These are phyloP conservation scores for Dentipellis fragilis DNA, from an alignment of 768 basidiomycete genomes.

Conservation along the genomic window DNA sequence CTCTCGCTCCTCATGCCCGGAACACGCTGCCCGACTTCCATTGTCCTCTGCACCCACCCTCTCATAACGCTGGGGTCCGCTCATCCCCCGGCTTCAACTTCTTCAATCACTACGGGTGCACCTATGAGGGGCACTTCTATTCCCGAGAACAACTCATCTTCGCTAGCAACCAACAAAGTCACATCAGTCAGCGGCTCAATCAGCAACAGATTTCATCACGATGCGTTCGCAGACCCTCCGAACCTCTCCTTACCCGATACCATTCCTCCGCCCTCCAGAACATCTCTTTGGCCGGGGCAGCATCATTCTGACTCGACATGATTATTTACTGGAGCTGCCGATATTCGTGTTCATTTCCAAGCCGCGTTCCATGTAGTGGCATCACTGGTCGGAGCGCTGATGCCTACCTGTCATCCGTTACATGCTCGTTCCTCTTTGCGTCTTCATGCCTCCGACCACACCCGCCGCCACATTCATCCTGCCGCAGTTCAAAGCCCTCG, in stretches of 20 bases:
- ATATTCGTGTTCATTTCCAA: conserved; percentile 8
- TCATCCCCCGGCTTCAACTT: conserved; percentile 33
- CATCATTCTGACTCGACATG: not conserved
- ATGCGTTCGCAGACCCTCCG: not conserved
- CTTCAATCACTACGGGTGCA: conserved; percentile 62
- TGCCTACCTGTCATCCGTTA: conserved; percentile 7
- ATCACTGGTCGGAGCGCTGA: conserved; percentile 8
- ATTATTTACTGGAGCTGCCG: conserved; percentile 11
- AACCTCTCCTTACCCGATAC: not conserved
- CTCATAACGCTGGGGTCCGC: conserved; percentile 19
- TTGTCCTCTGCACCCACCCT: not conserved
- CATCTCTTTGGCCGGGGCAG: not conserved
- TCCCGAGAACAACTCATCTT: conserved; percentile 18
- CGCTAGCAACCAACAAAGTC: not conserved
- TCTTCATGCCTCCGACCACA: conserved; percentile 12
- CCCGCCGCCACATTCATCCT: conserved; percentile 6
- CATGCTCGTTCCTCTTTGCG: conserved; percentile 2
- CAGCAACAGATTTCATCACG: no score
- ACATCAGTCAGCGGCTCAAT: no score
- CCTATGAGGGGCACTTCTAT: conserved; percentile 41
- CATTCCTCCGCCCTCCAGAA: not conserved
- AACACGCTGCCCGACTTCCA: not conserved
- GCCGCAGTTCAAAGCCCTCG: conserved; percentile 10
- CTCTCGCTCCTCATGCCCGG: conserved; percentile 58
- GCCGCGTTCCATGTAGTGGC: conserved; percentile 11